phyloP scores from a whole-genome alignment of 2,329 filamentous ascomycete genomes.

The Colletotrichum lini region DNA sequence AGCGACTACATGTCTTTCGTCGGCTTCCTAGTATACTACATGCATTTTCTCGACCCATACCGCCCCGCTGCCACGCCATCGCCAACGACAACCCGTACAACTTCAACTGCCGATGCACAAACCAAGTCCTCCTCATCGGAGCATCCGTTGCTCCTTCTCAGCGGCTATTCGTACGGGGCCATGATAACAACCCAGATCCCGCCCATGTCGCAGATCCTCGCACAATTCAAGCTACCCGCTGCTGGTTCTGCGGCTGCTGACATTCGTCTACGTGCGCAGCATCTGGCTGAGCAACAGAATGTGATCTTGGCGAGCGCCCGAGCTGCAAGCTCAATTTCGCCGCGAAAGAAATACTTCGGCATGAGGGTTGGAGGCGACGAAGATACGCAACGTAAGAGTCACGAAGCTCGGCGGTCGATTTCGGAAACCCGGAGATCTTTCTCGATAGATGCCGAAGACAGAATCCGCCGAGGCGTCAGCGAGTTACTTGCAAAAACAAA shows the following conservation, averaged over 20 bases:
- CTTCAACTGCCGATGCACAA: conserved; percentile 30
- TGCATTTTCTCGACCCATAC: conserved; percentile 70
- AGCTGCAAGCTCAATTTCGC: conserved; percentile 49
- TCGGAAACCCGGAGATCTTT: conserved; percentile 57
- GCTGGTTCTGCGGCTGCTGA: conserved; percentile 74
- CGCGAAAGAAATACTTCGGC: conserved; percentile 49
- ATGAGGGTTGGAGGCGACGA: conserved; percentile 68
- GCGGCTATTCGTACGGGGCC: conserved; percentile 93
- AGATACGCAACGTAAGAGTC: conserved; percentile 56
- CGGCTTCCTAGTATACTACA: conserved; percentile 84
- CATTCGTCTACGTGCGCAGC: conserved; percentile 78
- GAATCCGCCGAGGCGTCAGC: conserved; percentile 61
- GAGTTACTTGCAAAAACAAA: conserved; percentile 62
- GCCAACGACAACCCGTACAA: conserved; percentile 7
- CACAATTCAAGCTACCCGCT: conserved; percentile 68
- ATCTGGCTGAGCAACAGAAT: conserved; percentile 76
- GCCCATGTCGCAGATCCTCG: conserved; percentile 70
- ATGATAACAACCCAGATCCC: conserved; percentile 84
- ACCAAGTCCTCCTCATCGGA: conserved; percentile 13
- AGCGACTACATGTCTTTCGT: conserved; percentile 87
- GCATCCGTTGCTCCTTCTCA: conserved; percentile 69
- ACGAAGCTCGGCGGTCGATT: conserved; percentile 55
- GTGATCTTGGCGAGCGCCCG: conserved; percentile 57
- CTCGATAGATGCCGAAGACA: conserved; percentile 63
- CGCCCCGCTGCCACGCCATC: conserved; percentile 21